phyloP scores from a whole-genome alignment of 352 stramenopile genomes.

The Plasmopara viticola region DNA sequence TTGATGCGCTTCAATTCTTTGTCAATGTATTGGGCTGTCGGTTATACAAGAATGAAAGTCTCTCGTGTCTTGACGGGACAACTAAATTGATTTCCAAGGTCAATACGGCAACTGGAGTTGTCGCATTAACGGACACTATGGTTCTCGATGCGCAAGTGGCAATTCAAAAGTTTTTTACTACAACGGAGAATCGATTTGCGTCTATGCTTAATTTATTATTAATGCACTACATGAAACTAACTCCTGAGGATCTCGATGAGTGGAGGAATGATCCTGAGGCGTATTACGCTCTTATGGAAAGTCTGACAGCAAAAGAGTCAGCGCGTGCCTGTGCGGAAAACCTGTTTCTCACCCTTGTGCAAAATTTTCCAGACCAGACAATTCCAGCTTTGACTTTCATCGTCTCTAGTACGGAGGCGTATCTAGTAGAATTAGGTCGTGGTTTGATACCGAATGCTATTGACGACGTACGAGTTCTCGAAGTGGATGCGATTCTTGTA shows the following conservation, averaged over 20 bases:
- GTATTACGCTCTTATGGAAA: slow-evolving; percentile 63
- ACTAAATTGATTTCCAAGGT: slow-evolving; percentile 59
- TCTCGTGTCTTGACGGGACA: slow-evolving; percentile 33
- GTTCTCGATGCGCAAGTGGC: slow-evolving; percentile 62
- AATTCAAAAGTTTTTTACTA: slow-evolving; percentile 50
- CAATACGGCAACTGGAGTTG: slow-evolving; percentile 72
- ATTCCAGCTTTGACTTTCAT: slow-evolving; percentile 69
- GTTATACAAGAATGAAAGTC: slow-evolving; percentile 71
- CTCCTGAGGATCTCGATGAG: slow-evolving; percentile 48
- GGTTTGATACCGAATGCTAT: slow-evolving; percentile 1
- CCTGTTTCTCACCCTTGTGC: slow-evolving; percentile 75
- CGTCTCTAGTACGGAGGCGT: slow-evolving; percentile 44
- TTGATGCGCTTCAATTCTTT: slow-evolving; percentile 75
- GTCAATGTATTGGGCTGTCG: slow-evolving; percentile 74
- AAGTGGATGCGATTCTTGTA: slow-evolving; percentile 75
- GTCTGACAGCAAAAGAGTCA: slow-evolving; percentile 68
- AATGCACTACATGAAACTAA: slow-evolving; percentile 72
- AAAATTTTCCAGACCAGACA: slow-evolving; percentile 61
- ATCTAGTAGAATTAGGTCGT: slow-evolving; percentile 34
- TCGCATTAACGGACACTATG: slow-evolving; percentile 69
- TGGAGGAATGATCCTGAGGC: slow-evolving; percentile 67
- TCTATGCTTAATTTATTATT: slow-evolving; percentile 61
- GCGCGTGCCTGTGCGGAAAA: slow-evolving; percentile 79
- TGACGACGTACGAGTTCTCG: slow-evolving; percentile 37
- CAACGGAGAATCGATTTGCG: slow-evolving; percentile 36